phyloP scores from a whole-genome alignment of 2,329 filamentous ascomycete species.

The Botrytis pseudocinerea region DNA sequence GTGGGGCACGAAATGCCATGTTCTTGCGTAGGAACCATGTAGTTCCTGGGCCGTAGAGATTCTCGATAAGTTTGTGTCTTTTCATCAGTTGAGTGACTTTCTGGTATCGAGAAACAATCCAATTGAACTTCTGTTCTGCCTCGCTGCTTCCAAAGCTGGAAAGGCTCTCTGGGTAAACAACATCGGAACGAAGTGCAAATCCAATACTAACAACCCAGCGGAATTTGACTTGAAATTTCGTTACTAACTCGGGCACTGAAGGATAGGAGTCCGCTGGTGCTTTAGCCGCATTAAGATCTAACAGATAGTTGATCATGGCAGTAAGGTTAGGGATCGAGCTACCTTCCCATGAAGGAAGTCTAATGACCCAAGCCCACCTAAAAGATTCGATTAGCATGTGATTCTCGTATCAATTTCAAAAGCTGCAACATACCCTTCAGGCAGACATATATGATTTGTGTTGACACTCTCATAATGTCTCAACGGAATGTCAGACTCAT shows the following conservation, averaged over 20 bases:
- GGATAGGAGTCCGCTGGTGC: conserved; percentile 32
- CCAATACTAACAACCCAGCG: conserved; percentile 36
- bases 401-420: neutral
- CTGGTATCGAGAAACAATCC: conserved; percentile 32
- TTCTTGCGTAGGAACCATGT: conserved; percentile 36
- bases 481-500: conserved; percentile 35
- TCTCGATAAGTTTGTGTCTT: conserved; percentile 28
- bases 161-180: conserved; percentile 32
- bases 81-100: conserved; percentile 35
- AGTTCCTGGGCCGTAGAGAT: conserved; percentile 33
- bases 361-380: conserved; percentile 38
- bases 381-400: neutral
- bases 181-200: conserved; percentile 33
- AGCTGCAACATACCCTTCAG: conserved; percentile 31
- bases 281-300: conserved; percentile 32
- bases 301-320: conserved; percentile 36
- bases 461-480: conserved; percentile 33
- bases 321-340: conserved; percentile 34
- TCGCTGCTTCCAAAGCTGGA: conserved; percentile 33
- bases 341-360: conserved; percentile 37
- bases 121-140: conserved; percentile 38
- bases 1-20: conserved; percentile 30
- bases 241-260: conserved; percentile 30
- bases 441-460: conserved; percentile 38
- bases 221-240: conserved; percentile 34